These are phyloP conservation scores for Microbotryum scabiosae DNA, from an alignment of 1,284 basidiomycete genomes.

Conservation along the genomic window DNA sequence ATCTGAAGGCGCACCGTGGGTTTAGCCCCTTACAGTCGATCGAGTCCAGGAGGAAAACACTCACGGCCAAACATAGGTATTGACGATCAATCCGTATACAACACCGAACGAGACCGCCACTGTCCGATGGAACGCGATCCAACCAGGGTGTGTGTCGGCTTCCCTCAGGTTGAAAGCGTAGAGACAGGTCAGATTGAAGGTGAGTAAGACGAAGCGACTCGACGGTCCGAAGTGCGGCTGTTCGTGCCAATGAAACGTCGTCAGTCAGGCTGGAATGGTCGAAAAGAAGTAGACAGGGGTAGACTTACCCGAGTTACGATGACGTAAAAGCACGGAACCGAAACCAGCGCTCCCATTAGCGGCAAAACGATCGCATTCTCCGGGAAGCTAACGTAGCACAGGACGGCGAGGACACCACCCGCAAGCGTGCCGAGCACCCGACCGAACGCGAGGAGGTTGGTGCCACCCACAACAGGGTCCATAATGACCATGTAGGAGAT, in stretches of 20 bases:
- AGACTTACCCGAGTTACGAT: conserved; percentile 55
- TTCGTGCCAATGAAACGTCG: not conserved
- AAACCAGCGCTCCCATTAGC: conserved; percentile 79
- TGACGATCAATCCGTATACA: conserved; percentile 78
- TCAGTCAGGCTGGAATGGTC: too few relatives aligned
- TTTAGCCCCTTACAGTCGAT: too few relatives aligned
- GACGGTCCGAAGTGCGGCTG: conserved; percentile 19
- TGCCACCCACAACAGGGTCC: conserved; percentile 72
- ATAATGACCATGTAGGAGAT: conserved; percentile 76
- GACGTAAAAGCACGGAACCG: conserved; percentile 87
- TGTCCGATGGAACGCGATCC: conserved; percentile 37
- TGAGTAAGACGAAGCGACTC: conserved; percentile 62
- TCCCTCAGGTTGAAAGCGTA: conserved; percentile 53
- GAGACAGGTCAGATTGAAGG: conserved; percentile 83
- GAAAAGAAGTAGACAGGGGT: too few relatives aligned
- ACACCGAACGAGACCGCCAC: conserved; percentile 73
- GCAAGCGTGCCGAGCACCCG: conserved; percentile 63
- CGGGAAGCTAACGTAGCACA: conserved; percentile 47
- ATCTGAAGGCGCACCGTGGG: conserved; percentile 26
- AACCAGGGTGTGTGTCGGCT: conserved; percentile 33
- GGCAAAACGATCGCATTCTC: conserved; percentile 66
- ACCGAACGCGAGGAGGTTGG: conserved; percentile 43
- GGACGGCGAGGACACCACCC: conserved; percentile 10
- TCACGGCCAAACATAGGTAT: conserved; percentile 80
- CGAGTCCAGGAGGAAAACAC: too few relatives aligned